Evolutionary conservation across 495 filamentous ascomycete genomes (phyloP).

Genomic region (Choiromyces venosus): DNA sequence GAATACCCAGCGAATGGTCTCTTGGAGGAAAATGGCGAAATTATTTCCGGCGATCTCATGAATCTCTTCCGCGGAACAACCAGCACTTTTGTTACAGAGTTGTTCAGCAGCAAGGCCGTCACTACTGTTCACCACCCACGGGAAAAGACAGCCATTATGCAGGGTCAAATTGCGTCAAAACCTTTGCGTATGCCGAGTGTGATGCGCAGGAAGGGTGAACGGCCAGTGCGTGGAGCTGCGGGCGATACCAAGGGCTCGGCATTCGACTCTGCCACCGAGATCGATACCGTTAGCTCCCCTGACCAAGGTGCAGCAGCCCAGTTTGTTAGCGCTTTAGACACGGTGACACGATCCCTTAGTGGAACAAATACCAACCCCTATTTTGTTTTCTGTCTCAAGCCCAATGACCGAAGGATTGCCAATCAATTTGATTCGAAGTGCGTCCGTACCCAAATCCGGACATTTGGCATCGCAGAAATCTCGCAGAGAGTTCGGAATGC

Average conservation of each 20-base stretch:
- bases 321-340: conserved; percentile 82
- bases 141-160: conserved; percentile 85
- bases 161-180: conserved; percentile 92
- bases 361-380: conserved; percentile 81
- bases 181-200: conserved; percentile 88
- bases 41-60: conserved; percentile 92
- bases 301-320: conserved; percentile 87
- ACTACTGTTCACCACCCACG: conserved; percentile 85
- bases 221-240: conserved; percentile 47
- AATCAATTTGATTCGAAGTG: conserved; percentile 99
- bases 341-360: conserved; percentile 75
- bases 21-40: conserved; percentile 89
- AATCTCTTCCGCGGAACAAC: conserved; percentile 84
- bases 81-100: conserved; percentile 77
- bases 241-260: conserved; percentile 28
- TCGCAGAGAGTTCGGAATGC: conserved; percentile 85
- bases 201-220: conserved; percentile 64
- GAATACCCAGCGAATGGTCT: conserved; percentile 82
- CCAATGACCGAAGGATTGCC: conserved; percentile 92
- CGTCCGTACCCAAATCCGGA: conserved; percentile 88
- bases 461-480: conserved; percentile 94
- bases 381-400: conserved; percentile 95
- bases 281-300: conserved; percentile 39
- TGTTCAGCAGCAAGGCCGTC: conserved; percentile 90
- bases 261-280: conserved; percentile 39